phyloP scores from a whole-genome alignment of 2,329 filamentous ascomycete genomes.

The Didymella pinodella region DNA sequence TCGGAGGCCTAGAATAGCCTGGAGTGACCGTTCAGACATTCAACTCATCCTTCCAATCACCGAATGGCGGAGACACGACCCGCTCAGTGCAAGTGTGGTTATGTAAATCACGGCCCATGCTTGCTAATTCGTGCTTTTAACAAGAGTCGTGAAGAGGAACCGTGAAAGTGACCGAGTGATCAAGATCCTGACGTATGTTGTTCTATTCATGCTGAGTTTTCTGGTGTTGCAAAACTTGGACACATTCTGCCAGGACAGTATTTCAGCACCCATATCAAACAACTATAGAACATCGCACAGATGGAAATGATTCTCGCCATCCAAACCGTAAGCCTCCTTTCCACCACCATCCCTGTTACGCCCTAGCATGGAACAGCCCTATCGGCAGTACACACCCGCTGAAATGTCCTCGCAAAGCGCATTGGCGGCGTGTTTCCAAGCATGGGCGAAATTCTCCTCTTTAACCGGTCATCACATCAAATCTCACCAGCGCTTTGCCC shows the following conservation, averaged over 20 bases:
- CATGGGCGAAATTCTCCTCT: not conserved
- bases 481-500: not conserved
- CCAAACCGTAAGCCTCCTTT: not conserved
- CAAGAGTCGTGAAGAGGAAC: not conserved
- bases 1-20: not conserved
- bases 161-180: not conserved
- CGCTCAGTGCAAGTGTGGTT: not conserved
- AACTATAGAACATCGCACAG: not conserved
- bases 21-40: not conserved
- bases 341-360: not conserved
- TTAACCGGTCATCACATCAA: constrained; percentile 15
- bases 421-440: not conserved
- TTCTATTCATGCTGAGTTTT: not conserved
- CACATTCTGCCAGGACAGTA: not conserved
- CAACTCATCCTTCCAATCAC: not conserved
- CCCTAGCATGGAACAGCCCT: constrained; percentile 7
- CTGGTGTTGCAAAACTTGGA: not conserved
- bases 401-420: not conserved
- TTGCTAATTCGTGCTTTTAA: not conserved
- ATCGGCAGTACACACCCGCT: not conserved
- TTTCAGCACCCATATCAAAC: not conserved
- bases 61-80: not conserved
- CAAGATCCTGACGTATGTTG: not conserved
- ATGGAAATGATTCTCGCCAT: not conserved
- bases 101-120: not conserved